Conservation (phyloP, 169 alveolate species). For the Fabrea salina region DNA sequence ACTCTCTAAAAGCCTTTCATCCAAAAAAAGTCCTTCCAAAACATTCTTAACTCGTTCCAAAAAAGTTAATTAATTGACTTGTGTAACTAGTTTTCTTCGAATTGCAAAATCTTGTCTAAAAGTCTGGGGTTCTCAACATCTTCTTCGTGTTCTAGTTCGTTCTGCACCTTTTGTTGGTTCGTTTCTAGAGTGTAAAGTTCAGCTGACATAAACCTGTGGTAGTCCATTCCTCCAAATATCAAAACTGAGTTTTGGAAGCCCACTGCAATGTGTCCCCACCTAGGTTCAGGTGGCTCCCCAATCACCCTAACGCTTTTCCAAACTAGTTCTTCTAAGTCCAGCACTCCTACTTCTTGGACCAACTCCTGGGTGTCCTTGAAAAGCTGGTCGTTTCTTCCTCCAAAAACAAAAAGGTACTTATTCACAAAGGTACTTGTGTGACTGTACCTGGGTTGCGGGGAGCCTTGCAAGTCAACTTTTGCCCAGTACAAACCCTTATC, state of each 20-base stretch:
- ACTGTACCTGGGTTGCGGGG: constrained; percentile 3
- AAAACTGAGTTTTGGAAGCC: background rate
- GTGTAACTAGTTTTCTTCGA: too few species aligned
- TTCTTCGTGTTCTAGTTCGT: too few species aligned
- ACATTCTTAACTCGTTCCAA: too few species aligned
- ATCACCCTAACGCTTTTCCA: background rate
- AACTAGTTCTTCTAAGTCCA: background rate
- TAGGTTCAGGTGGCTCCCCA: background rate
- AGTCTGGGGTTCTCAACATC: too few species aligned
- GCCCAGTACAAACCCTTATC: background rate
- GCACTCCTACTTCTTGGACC: background rate
- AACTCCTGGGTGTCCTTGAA: constrained; percentile 4
- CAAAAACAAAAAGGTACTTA: background rate
- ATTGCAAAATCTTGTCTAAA: too few species aligned
- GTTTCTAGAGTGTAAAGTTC: background rate
- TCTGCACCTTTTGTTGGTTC: too few species aligned
- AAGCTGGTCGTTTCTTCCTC: constrained; percentile 25
- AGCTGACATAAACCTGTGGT: background rate
- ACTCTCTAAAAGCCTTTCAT: too few species aligned
- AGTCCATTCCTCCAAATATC: constrained; percentile 8
- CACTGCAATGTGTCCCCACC: constrained; percentile 8
- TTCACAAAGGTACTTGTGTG: background rate
- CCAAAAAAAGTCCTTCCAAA: too few species aligned
- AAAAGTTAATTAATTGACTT: too few species aligned
- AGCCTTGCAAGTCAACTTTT: background rate